A percentile compares a stretch with the other conserved stretches of the same genome.
Evolutionary conservation across 345 rosid genomes (phyloP).

Genomic region (Durio zibethinus): DNA sequence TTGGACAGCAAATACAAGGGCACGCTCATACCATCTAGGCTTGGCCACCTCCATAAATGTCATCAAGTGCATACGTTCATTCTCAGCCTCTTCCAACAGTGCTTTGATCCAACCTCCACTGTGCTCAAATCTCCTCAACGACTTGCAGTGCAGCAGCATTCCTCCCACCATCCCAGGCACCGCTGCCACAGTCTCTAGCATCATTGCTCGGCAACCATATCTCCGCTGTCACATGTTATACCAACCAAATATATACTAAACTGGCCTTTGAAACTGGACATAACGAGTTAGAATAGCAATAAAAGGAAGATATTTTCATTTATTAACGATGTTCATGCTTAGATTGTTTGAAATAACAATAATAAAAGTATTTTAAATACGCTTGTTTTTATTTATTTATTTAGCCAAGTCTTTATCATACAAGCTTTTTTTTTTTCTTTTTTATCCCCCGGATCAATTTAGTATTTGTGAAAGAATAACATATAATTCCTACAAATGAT

Average conservation of each 20-base stretch:
- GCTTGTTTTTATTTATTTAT: too few species aligned
- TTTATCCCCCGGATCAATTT: too few species aligned
- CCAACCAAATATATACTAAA: neutral
- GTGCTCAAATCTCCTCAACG: conserved; percentile 64
- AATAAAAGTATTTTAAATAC: too few species aligned
- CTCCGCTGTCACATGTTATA: conserved; percentile 38
- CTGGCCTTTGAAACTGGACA: neutral
- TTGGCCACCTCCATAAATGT: conserved; percentile 77
- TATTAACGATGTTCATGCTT: neutral
- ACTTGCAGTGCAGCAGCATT: conserved; percentile 70
- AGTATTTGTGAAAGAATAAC: too few species aligned
- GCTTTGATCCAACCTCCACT: conserved; percentile 89
- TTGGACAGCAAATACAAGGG: conserved; percentile 63
- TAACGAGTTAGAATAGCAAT: neutral
- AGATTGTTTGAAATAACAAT: too few species aligned
- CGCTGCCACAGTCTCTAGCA: conserved; percentile 85
- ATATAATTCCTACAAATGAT: too few species aligned
- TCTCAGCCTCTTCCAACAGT: conserved; percentile 78
- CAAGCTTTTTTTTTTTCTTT: too few species aligned
- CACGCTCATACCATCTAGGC: conserved; percentile 80
- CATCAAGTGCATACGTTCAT: conserved; percentile 89
- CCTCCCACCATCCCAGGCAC: conserved; percentile 88
- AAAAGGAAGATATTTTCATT: neutral
- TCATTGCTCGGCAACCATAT: conserved; percentile 82
- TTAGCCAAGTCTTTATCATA: too few species aligned